Conservation (phyloP, 78 protist genomes). For the Cavenderia fasciculata region DNA sequence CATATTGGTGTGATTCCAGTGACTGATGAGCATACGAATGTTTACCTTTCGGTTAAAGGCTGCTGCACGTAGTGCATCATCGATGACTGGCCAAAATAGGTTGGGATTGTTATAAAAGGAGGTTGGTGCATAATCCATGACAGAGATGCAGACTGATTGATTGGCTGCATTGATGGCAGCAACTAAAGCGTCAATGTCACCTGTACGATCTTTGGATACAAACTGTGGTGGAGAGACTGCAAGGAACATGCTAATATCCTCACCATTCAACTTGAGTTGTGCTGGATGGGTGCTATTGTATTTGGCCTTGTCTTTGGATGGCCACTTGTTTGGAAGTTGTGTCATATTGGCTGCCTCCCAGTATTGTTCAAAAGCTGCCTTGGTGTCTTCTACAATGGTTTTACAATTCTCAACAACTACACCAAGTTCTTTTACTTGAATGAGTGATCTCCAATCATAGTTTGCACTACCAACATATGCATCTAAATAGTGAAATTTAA, state of each 20-base stretch:
- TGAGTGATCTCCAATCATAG: constrained; percentile 90
- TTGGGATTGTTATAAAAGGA: constrained; percentile 61
- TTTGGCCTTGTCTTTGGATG: neutral
- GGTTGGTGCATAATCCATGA: constrained; percentile 87
- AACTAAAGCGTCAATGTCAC: constrained; percentile 78
- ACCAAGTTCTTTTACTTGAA: constrained; percentile 93
- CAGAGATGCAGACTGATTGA: constrained; percentile 56
- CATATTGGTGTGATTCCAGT: constrained; percentile 85
- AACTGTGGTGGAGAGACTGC: constrained; percentile 64
- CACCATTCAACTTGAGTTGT: constrained; percentile 9
- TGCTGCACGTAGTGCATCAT: constrained; percentile 80
- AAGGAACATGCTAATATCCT: constrained; percentile 28
- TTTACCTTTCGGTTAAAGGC: constrained; percentile 74
- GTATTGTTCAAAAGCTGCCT: constrained; percentile 71
- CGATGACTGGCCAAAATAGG: constrained; percentile 83
- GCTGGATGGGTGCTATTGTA: constrained; percentile 18
- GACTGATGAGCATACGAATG: constrained; percentile 77
- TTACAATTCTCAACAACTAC: constrained; percentile 77
- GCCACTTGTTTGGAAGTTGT: constrained; percentile 44
- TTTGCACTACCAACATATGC: constrained; percentile 79
- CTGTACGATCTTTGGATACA: constrained; percentile 42
- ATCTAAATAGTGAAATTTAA: neutral
- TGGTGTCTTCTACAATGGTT: constrained; percentile 71
- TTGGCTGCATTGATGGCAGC: constrained; percentile 56
- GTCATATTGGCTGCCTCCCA: constrained; percentile 58